Evolutionary conservation across 1,139 yeast species (phyloP), one percentile per base, ranked within the genome.

Genomic region (Saccharomyces hybrid): DNA sequence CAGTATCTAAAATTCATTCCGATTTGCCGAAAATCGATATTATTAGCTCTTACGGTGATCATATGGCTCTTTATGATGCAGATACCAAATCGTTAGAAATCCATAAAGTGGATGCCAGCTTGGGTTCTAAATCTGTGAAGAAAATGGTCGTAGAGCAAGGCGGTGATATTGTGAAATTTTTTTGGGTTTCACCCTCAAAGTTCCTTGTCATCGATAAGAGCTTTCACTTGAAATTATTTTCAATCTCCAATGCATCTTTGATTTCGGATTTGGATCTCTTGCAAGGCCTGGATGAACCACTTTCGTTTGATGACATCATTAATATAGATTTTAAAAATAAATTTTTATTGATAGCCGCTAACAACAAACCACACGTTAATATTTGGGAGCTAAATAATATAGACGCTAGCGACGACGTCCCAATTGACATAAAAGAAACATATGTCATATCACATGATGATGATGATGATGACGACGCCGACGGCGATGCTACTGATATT

Each of bases 271-370:
- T 31, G 34, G 3, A 31, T 31, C 34, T 31, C 4, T 3, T 31
- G 34, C 34, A 47, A 21, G 50, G 48, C 2, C 32, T 54, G 2
- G 49, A 31, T 3, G 34, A 31, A 31, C 34, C 34, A 42, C 6
- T 31, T 31, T 31, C 34, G 6, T 59, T 57, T 47, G 51, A 61
- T 6, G 60, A 60, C 21, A 56, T 65, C 8, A 54, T 47, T 4
- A 54, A 55, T n/a, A 57, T 64, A 24, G 67, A 64, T 48, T 66
- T 62, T 52, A 65, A 63, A 49, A 66, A 63, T 53, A 63, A 61
- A 48, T 55, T 53, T 53, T 42, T 55, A 19, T 29, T 55, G 24
- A 11, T 55, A 8, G 54, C 50, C 4, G 51, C 54, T 8, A 49
- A 49, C 26, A 31, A 4, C 34, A 49, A 52, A 27, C 21, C 47